These are phyloP conservation scores for Domatiomyces catenatus DNA, from an alignment of 2,329 filamentous ascomycete genomes.

Conservation along the genomic window DNA sequence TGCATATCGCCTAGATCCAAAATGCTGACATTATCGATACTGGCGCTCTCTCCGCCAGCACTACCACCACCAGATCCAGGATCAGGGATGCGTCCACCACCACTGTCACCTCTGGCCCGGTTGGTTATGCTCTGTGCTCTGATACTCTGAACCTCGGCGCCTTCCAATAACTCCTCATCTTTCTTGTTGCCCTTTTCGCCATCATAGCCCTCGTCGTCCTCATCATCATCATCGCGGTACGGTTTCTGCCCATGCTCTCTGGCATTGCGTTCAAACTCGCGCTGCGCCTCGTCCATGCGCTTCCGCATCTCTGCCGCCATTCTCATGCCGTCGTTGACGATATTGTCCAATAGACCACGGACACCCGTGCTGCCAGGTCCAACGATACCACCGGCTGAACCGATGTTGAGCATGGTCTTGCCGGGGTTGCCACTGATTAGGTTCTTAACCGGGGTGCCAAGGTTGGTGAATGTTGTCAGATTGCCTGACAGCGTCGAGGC, in stretches of 20 bases:
- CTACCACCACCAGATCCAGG: not conserved
- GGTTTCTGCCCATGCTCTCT: slow-evolving; percentile 40
- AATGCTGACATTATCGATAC: not conserved
- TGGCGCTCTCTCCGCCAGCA: not conserved
- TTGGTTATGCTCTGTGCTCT: slow-evolving; percentile 16
- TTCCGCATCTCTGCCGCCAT: slow-evolving; percentile 84
- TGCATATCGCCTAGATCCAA: not conserved
- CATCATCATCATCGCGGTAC: slow-evolving; percentile 37
- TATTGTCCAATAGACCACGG: slow-evolving; percentile 86
- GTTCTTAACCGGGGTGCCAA: slow-evolving; percentile 38
- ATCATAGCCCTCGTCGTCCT: slow-evolving; percentile 27
- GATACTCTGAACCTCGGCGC: slow-evolving; percentile 50
- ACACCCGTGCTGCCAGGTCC: slow-evolving; percentile 60
- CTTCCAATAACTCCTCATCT: slow-evolving; percentile 57
- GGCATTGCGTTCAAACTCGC: slow-evolving; percentile 73
- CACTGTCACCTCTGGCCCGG: not conserved
- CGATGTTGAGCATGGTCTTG: slow-evolving; percentile 19
- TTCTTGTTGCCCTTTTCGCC: slow-evolving; percentile 26
- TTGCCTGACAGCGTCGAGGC: slow-evolving; percentile 42
- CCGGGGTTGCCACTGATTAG: slow-evolving; percentile 25
- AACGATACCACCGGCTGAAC: slow-evolving; percentile 41
- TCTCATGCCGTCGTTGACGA: slow-evolving; percentile 92
- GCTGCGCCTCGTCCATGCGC: slow-evolving; percentile 89
- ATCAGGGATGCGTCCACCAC: not conserved
- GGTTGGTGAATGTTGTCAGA: slow-evolving; percentile 71